Evolutionary conservation across 208 protist genomes (phyloP).

Genomic region (Trypanosoma platydactyli): DNA sequence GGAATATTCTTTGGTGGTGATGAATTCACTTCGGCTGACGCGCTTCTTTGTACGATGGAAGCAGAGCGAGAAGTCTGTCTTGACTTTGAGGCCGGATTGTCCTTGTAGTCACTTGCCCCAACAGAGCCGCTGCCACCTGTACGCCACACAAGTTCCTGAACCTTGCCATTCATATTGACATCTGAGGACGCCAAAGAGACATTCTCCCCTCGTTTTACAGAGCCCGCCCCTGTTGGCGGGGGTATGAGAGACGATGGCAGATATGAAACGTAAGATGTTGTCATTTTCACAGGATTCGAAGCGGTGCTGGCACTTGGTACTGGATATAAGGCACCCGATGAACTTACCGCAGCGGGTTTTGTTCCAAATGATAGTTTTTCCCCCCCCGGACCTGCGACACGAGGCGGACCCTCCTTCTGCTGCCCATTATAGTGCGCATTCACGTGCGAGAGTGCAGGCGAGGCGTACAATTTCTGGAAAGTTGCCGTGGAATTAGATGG

Average conservation of each 20-base stretch:
- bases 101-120: constrained; percentile 26
- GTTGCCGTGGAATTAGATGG: background rate
- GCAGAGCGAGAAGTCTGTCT: background rate
- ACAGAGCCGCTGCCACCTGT: constrained; percentile 53
- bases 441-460: too few species aligned
- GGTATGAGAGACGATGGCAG: background rate
- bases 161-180: background rate
- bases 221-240: background rate
- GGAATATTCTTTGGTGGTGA: constrained; percentile 21
- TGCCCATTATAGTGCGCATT: background rate
- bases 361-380: background rate
- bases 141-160: constrained; percentile 50
- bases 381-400: background rate
- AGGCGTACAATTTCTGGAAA: background rate
- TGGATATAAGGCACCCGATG: background rate
- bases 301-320: background rate
- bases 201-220: background rate
- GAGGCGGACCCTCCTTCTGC: background rate
- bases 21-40: constrained; percentile 19
- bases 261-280: constrained; percentile 14
- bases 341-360: too few species aligned
- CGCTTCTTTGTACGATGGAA: constrained; percentile 16
- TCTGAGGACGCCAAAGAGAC: constrained; percentile 8
- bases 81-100: background rate
- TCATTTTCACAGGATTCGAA: background rate